Evolutionary conservation across 1,284 basidiomycete species (phyloP), one percentile per base, ranked within the genome.

Genomic region (Pseudomicrostroma phylloplanum): DNA sequence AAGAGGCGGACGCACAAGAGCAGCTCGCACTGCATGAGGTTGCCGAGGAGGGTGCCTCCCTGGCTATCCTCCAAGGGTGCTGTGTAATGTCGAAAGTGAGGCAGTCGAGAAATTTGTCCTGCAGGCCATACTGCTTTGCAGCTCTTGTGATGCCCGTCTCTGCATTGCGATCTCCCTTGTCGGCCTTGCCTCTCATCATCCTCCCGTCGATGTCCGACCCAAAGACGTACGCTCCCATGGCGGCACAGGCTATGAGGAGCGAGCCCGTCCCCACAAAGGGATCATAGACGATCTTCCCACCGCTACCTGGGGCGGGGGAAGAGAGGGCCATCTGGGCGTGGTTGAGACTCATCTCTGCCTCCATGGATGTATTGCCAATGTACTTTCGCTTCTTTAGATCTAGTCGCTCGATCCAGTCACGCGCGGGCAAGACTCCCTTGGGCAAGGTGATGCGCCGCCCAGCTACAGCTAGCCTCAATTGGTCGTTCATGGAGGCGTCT

Each of bases 301-400:
- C 90, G 87, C 2, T 87, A 9, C 30, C 30, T 36, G 30, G 9
- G 9, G 30, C 30, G 84, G 0, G 92, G n/a, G 3, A n/a, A 6
- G 36, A 30, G 73, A 94, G 81, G 0, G 92, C 88, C 81, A 98
- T 96, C 70, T 92, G 93, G 7, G 93, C 92, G 91, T 97, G 96
- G 42, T 97, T 80, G 51, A 98, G 82, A 1, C 91, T 92, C 67
- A 96, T 89, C 76, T 96, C 92, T 0, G 92, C 87, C 73, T 97
- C 93, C 96, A 99, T 99, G 70, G 89, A 91, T 0, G 96, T 99
- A 72, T 96, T 99, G 9, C 96, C 94, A 77, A 88, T 97, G 78
- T 91, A 77, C 39, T 83, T 82, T 7, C 96, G 85, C 74, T 91
- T 91, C 80, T 96, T 97, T 60, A 99, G 88, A 69, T 92, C 79